These are phyloP conservation scores for Lactarius hatsudake DNA, from an alignment of 768 basidiomycete genomes.

Conservation along the genomic window DNA sequence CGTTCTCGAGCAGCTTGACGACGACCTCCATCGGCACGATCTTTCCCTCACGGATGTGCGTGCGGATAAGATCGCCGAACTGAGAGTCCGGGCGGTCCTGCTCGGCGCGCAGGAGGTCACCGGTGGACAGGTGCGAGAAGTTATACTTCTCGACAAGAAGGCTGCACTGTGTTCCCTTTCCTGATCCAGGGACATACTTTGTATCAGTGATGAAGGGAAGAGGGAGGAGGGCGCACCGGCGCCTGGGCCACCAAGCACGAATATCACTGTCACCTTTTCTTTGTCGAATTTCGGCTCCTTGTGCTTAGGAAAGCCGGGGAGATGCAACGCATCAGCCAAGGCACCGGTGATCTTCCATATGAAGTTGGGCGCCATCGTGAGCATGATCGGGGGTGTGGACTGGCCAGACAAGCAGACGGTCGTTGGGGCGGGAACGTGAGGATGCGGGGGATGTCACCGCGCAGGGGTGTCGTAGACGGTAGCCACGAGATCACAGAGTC, in stretches of 20 bases:
- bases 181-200: conserved; percentile 38
- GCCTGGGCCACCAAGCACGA: conserved; percentile 97
- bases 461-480: conserved; percentile 47
- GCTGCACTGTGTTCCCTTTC: conserved; percentile 94
- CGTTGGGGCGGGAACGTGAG: conserved; percentile 53
- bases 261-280: conserved; percentile 80
- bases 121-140: conserved; percentile 95
- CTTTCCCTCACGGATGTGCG: conserved; percentile 83
- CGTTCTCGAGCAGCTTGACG: conserved; percentile 90
- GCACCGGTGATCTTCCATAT: conserved; percentile 42
- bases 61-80: conserved; percentile 81
- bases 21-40: conserved; percentile 98
- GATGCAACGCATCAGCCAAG: conserved; percentile 36
- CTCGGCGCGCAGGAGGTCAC: conserved; percentile 96
- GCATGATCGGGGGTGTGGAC: conserved; percentile 39
- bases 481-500: no score
- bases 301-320: conserved; percentile 9
- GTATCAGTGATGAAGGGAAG: conserved; percentile 9
- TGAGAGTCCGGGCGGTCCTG: conserved; percentile 82
- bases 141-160: conserved; percentile 78
- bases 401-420: conserved; percentile 65
- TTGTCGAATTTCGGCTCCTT: conserved; percentile 50
- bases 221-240: conserved; percentile 54
- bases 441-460: conserved; percentile 60
- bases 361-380: conserved; percentile 38